Percentiles rank a stretch among this genome's conserved stretches.
Evolutionary conservation across 495 filamentous ascomycete species (phyloP).

Genomic region (Aspergillus mulundensis): DNA sequence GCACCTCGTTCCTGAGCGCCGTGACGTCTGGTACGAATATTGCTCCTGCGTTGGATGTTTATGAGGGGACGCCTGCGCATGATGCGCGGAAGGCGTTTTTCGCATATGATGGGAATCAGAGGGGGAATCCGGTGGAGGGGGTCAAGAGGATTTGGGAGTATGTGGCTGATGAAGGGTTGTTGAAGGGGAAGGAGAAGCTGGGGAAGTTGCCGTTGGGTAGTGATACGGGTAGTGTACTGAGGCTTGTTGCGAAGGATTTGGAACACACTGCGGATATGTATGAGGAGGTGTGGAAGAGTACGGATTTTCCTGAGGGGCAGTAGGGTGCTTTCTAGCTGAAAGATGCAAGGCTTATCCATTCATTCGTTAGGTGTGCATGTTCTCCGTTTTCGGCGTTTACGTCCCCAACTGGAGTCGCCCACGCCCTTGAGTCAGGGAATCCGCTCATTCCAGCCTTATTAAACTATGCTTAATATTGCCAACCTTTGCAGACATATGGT

Average conservation of each 20-base stretch:
- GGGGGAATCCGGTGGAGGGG: slow-evolving; percentile 2
- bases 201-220: neutral
- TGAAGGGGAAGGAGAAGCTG: slow-evolving; percentile 10
- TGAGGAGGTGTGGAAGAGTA: neutral
- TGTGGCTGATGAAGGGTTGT: slow-evolving; percentile 6
- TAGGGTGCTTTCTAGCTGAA: neutral
- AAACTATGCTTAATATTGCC: too few relatives aligned
- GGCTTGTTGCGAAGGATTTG: neutral
- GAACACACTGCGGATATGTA: neutral
- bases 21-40: neutral
- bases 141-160: slow-evolving; percentile 9
- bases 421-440: too few relatives aligned
- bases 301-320: neutral
- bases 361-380: too few relatives aligned
- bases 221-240: slow-evolving; percentile 4
- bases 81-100: slow-evolving; percentile 1
- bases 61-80: slow-evolving; percentile 6
- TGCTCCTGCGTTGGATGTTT: neutral
- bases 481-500: too few relatives aligned
- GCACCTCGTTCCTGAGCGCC: slow-evolving; percentile 1
- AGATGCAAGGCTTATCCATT: too few relatives aligned
- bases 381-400: too few relatives aligned
- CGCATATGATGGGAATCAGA: neutral
- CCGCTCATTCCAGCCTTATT: too few relatives aligned
- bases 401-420: too few relatives aligned